Evolutionary conservation across 129 eudicot species (phyloP), one percentile per base, ranked within the genome.

Genomic region (Flaveria brownii): DNA sequence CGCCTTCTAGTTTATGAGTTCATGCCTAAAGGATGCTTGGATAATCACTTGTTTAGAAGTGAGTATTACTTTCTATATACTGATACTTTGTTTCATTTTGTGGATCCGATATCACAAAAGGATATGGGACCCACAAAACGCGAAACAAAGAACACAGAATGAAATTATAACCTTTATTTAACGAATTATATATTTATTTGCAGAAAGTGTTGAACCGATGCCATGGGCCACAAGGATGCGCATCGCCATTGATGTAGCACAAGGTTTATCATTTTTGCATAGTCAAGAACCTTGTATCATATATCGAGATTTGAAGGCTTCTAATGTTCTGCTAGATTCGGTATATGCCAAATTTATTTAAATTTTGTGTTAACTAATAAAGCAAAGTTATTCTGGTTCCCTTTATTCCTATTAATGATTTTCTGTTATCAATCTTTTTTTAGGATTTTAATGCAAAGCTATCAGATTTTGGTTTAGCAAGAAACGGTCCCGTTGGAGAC

Each of bases 11-110:
- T 89, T 16, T 89, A 89, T 2, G 96, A 89, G 85, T 89, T 70
- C 85, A 84, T 89, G 96, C 89, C 96, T 5, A 87, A 81, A 52
- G 96, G 96, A 77, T 84, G 91, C 73, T 73, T 89, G 80, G 96
- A 89, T 59, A 89, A 89, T 71, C 89, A 89, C 82, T 77, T 89
- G 43, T 89, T 89, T 70, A 89, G 80, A 85, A 87, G 95, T 89
- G 74, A 62, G 95, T 68, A 45, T 16, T 68, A 49, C 43, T 66
- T 43, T 71, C 41, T 1, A 9, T 33, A 49, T 33, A 11, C 20
- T 50, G 15, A 33, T 64, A 25, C 42, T 25, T 0, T 30, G 46
- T 30, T 28, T 63, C 45, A 33, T 6, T 61, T 62, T 62, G 69
- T 63, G 67, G 67, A 17, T 61, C 42, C 0, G 8, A 26, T 59